A percentile compares a stretch with the other conserved stretches of the same genome.
Conservation (phyloP, 257 asterid genomes). For the Fraxinus excelsior region DNA sequence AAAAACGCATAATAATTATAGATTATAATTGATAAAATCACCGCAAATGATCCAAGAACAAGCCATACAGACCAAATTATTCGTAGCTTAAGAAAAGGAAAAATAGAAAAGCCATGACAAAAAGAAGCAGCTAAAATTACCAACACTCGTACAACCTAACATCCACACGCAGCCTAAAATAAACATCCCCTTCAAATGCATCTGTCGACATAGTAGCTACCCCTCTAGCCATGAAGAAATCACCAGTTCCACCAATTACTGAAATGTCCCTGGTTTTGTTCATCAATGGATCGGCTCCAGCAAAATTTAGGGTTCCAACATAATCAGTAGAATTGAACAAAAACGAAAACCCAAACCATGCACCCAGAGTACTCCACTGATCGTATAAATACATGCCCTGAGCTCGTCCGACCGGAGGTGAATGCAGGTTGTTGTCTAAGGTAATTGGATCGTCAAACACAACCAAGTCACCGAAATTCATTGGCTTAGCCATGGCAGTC, state of each 20-base stretch:
- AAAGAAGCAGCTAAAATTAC: constrained; percentile 13
- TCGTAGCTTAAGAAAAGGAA: neutral
- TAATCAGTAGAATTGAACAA: constrained; percentile 25
- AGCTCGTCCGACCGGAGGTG: constrained; percentile 40
- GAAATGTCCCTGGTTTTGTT: constrained; percentile 75
- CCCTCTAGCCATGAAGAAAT: constrained; percentile 84
- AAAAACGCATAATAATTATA: neutral
- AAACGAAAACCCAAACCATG: constrained; percentile 49
- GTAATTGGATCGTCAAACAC: constrained; percentile 52
- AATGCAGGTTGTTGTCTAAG: constrained; percentile 43
- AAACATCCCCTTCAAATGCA: constrained; percentile 68
- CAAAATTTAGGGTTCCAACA: constrained; percentile 18
- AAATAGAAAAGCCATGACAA: neutral
- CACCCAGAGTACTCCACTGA: constrained; percentile 22
- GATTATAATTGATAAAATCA: neutral
- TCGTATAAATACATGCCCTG: constrained; percentile 44
- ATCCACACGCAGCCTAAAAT: constrained; percentile 66
- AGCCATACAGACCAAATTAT: neutral
- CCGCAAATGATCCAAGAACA: neutral
- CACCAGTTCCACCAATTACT: constrained; percentile 85
- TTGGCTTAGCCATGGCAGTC: constrained; percentile 26
- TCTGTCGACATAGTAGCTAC: constrained; percentile 70
- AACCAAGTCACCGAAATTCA: constrained; percentile 39
- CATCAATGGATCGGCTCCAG: constrained; percentile 50
- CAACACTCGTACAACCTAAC: constrained; percentile 76